Percentiles rank a stretch among this genome's conserved stretches.
Conservation (phyloP, 1,284 basidiomycete genomes). For the Austropuccinia psidii region DNA sequence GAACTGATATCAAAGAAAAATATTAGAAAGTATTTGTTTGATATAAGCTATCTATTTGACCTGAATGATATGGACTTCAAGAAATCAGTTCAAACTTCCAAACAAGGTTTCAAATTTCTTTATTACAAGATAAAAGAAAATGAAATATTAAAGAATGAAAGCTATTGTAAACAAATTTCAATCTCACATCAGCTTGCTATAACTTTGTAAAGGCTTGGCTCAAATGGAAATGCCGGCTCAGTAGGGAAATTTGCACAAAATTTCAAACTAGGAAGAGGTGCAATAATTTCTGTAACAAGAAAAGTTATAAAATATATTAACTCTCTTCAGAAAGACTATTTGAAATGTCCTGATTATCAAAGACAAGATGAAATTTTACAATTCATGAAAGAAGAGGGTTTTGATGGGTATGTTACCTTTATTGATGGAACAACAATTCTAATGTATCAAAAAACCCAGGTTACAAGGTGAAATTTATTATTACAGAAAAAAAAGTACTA, state of each 20-base stretch:
- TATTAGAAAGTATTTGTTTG: no score
- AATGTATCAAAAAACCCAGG: not conserved
- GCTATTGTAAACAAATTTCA: not conserved
- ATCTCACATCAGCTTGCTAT: not conserved
- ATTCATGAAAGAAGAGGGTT: not conserved
- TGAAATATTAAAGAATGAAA: no score
- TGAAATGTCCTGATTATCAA: not conserved
- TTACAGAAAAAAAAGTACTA: not conserved
- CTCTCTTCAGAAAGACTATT: not conserved
- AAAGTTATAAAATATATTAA: not conserved
- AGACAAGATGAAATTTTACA: not conserved
- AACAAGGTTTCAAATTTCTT: not conserved
- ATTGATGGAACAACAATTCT: slow-evolving; percentile 3
- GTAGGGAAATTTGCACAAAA: not conserved
- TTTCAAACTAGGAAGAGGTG: not conserved
- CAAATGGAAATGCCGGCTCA: slow-evolving; percentile 3
- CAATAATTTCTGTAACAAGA: not conserved
- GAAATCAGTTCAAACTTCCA: not conserved
- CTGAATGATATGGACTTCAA: not conserved
- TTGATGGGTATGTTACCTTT: not conserved
- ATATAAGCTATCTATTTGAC: not conserved
- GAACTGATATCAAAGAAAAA: no score
- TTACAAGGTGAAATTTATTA: not conserved
- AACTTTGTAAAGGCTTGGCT: slow-evolving; percentile 3
- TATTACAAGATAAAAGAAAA: not conserved